Evolutionary conservation across 331 rosid genomes (phyloP), one percentile per base, ranked within the genome.

Genomic region (Malus hybrid): DNA sequence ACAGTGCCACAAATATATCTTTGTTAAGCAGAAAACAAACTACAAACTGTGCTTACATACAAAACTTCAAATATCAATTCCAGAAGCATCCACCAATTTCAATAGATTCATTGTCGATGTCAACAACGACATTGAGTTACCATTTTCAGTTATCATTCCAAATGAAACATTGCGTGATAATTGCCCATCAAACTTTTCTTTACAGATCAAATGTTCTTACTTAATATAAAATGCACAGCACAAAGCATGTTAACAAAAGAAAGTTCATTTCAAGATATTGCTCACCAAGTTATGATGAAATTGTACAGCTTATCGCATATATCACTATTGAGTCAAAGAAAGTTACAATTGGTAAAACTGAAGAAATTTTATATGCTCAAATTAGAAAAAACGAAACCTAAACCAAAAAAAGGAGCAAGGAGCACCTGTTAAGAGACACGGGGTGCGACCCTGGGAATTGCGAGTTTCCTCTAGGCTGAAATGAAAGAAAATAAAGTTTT

Each of bases 391-490:
- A n/a, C 6, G 68, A 28, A 22, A 36, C 50, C 50, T 32, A 18
- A 64, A 50, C 15, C 20, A 15, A 66, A 81, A 44, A 59, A 8
- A 32, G 34, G 54, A 34, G 32, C 3, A 79, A 44, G 62, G 72
- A 61, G 65, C 71, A 93, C 98, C 97, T 89, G 96, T 86, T 85
- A 57, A 93, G 93, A 83, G 98, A 93, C 74, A 91, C 97, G 69
- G 98, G 98, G 65, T 93, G 97, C 11, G 98, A 93, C 60, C 98
- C 98, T 18, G 98, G 98, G 75, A 93, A 93, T 77, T 87, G 96
- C 67, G 90, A 52, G 75, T 82, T 86, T 80, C 92, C 97, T 87
- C 96, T 87, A 69, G 77, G 82, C 98, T 93, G 91, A 79, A 87
- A 75, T 65, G 28, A 60, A 55, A 79, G n/a, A 82, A 75, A 82